Conservation (phyloP, 2,329 filamentous ascomycete species). For the Shiraia bambusicola region DNA sequence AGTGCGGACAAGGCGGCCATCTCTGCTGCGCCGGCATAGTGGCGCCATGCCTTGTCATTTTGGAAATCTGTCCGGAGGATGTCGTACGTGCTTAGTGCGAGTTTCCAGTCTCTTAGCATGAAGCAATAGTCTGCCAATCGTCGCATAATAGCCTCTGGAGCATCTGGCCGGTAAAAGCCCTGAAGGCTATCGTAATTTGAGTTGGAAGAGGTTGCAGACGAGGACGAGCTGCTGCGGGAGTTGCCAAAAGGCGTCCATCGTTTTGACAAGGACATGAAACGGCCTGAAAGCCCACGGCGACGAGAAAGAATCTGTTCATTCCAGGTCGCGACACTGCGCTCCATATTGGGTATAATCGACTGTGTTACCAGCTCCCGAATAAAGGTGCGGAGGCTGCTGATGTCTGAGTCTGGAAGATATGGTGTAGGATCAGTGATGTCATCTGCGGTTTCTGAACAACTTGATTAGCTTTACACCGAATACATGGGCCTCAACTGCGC, state of each 20-base stretch:
- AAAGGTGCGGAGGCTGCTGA: conserved; percentile 82
- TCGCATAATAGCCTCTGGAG: conserved; percentile 86
- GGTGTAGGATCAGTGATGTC: conserved; percentile 70
- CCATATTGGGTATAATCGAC: conserved; percentile 94
- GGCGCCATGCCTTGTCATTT: conserved; percentile 95
- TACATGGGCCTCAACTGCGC: not conserved
- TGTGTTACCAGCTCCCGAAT: conserved; percentile 94
- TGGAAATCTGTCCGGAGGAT: conserved; percentile 84
- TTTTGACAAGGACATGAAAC: conserved; percentile 92
- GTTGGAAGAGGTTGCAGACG: conserved; percentile 51
- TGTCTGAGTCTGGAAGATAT: conserved; percentile 90
- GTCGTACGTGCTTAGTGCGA: conserved; percentile 90
- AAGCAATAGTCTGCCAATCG: conserved; percentile 94
- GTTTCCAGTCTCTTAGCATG: conserved; percentile 94
- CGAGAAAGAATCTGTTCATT: conserved; percentile 96
- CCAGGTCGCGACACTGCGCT: conserved; percentile 86
- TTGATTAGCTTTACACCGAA: conserved; percentile 8
- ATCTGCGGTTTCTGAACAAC: conserved; percentile 60
- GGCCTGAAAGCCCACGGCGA: conserved; percentile 81
- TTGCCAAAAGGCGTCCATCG: conserved; percentile 82
- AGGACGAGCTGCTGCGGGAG: conserved; percentile 59
- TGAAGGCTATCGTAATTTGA: conserved; percentile 76
- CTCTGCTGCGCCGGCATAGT: conserved; percentile 91
- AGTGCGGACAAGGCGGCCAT: conserved; percentile 88
- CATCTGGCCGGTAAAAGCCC: conserved; percentile 81